Evolutionary conservation across 2,329 filamentous ascomycete species (phyloP).

Genomic region (Aspergillus pseudonomiae): DNA sequence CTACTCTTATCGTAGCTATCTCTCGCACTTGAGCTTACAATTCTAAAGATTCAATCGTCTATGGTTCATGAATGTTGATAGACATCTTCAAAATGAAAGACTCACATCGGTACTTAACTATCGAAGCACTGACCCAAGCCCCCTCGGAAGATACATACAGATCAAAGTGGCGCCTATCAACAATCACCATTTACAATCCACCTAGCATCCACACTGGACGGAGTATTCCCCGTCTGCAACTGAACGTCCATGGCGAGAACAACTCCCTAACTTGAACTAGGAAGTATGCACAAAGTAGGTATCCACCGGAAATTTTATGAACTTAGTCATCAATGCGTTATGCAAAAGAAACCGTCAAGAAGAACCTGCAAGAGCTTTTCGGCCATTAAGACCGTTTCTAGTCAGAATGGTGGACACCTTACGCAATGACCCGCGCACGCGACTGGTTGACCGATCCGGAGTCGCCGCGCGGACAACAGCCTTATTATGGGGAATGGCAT

Average conservation of each 20-base stretch:
- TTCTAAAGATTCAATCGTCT: background rate
- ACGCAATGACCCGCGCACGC: constrained; percentile 12
- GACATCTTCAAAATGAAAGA: background rate
- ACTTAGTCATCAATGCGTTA: background rate
- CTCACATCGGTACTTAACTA: too few species aligned
- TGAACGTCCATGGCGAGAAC: background rate
- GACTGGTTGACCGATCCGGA: constrained; percentile 19
- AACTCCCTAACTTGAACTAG: background rate
- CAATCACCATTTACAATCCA: background rate
- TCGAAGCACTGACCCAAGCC: background rate
- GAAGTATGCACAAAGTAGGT: background rate
- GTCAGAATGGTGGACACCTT: background rate
- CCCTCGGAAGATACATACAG: background rate
- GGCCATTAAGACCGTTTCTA: background rate
- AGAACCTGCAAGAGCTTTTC: background rate
- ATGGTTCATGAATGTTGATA: background rate
- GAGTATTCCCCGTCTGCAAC: background rate
- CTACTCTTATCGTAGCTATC: background rate
- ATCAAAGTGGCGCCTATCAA: background rate
- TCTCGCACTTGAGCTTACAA: background rate
- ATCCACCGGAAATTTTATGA: background rate
- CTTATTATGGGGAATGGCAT: constrained; percentile 18
- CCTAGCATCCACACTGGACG: background rate
- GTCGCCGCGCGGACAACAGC: constrained; percentile 19
- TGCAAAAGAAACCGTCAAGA: background rate